Conservation (phyloP, 1,284 basidiomycete genomes). For the Schizophyllum amplum region DNA sequence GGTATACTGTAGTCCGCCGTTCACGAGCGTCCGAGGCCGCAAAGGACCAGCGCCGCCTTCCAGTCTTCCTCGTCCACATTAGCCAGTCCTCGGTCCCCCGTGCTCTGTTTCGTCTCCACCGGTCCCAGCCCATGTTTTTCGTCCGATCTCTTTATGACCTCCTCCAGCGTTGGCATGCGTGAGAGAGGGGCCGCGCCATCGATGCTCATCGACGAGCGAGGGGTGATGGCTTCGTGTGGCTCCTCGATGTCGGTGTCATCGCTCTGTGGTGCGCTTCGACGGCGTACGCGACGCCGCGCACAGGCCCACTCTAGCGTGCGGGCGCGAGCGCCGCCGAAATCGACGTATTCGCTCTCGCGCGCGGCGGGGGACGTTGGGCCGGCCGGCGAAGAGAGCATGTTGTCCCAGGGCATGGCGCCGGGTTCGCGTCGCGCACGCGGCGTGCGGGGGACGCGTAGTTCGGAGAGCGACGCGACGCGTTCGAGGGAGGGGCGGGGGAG, state of each 20-base stretch:
- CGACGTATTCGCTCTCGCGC: slow-evolving; percentile 36
- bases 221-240: slow-evolving; percentile 14
- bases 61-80: slow-evolving; percentile 13
- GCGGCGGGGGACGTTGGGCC: slow-evolving; percentile 40
- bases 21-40: slow-evolving; percentile 12
- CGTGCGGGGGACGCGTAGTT: slow-evolving; percentile 37
- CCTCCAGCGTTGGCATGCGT: background rate
- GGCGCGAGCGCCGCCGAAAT: slow-evolving; percentile 40
- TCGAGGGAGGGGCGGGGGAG: slow-evolving; percentile 39
- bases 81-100: background rate
- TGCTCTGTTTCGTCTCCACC: background rate
- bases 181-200: slow-evolving; percentile 10
- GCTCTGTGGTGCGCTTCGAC: slow-evolving; percentile 3
- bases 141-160: background rate
- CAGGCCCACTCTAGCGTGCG: slow-evolving; percentile 64
- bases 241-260: slow-evolving; percentile 13
- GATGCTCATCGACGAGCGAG: slow-evolving; percentile 6
- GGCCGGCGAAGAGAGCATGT: slow-evolving; percentile 64
- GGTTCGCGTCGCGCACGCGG: slow-evolving; percentile 35
- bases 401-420: slow-evolving; percentile 46
- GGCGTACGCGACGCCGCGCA: slow-evolving; percentile 23
- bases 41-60: slow-evolving; percentile 13
- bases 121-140: background rate
- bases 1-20: background rate
- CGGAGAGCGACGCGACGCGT: slow-evolving; percentile 49